These are phyloP conservation scores for Paspalum notatum DNA, from an alignment of 176 grass and related monocot species.

Conservation along the genomic window DNA sequence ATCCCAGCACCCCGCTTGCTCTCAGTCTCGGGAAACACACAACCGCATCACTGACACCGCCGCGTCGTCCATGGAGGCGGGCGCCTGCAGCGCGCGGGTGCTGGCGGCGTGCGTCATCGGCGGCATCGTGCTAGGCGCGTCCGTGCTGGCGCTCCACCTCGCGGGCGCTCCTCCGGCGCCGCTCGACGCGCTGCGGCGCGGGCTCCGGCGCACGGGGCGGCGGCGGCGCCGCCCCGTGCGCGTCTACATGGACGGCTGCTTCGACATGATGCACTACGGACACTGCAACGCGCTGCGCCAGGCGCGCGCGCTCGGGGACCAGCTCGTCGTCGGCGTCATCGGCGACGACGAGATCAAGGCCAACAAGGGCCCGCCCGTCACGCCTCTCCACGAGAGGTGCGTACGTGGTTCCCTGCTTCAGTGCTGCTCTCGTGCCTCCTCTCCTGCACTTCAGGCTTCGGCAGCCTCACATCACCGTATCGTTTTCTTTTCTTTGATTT, in stretches of 20 bases:
- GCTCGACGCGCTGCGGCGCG: slow-evolving; percentile 19
- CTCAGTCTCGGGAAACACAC: no score
- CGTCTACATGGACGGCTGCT: slow-evolving; percentile 98
- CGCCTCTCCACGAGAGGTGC: slow-evolving; percentile 76
- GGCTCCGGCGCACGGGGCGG: slow-evolving; percentile 25
- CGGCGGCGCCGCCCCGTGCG: slow-evolving; percentile 60
- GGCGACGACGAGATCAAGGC: slow-evolving; percentile 81
- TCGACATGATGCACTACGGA: slow-evolving; percentile 99
- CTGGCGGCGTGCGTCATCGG: slow-evolving; percentile 64
- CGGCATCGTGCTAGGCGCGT: slow-evolving; percentile 68
- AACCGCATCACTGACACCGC: no score
- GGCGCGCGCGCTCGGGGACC: slow-evolving; percentile 75
- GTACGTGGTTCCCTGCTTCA: no score
- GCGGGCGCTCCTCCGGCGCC: background rate
- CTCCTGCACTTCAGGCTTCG: no score
- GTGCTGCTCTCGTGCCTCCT: no score
- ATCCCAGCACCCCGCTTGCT: no score
- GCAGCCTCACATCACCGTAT: background rate
- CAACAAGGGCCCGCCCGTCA: slow-evolving; percentile 88
- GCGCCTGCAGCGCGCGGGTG: slow-evolving; percentile 41
- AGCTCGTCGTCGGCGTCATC: slow-evolving; percentile 82
- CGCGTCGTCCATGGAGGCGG: slow-evolving; percentile 42
- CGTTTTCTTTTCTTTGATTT: background rate
- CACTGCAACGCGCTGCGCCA: slow-evolving; percentile 94
- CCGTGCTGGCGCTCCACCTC: slow-evolving; percentile 55